Evolutionary conservation across 2,329 filamentous ascomycete species (phyloP), one percentile per base, ranked within the genome.

Genomic region (Calonectria henricotiae): DNA sequence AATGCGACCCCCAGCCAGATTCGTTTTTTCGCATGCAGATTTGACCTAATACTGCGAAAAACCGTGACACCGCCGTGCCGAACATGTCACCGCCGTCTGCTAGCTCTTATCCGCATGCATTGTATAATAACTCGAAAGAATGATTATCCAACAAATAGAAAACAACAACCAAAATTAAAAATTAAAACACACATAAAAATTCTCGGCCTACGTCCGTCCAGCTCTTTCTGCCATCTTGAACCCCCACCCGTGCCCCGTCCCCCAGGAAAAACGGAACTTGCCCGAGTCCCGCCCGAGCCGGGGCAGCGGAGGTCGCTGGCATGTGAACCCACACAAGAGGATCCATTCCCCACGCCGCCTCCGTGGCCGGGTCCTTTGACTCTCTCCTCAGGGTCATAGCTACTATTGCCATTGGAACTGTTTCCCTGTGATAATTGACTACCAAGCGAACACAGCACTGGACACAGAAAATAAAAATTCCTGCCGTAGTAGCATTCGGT

Each of bases 291-390:
- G 65, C 64, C 68, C 67, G 64, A 67, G 62, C 78, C 77, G 78
- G 78, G 54, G 77, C 73, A 80, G 73, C 78, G 79, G 79, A 80
- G 75, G 62, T 74, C 66, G 58, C 61, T 79, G 74, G 74, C 79
- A 80, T 80, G 79, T 80, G 79, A 80, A 73, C 65, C 76, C 68
- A 67, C 65, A 62, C 46, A 46, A 15, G 25, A 44, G n/a, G 37
- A 46, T 9, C 43, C 39, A 27, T 39, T 62, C 68, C 32, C 41
- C 68, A 69, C 68, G 49, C 49, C 37, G 51, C 39, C 55, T 47
- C 62, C 55, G 32, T 62, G 46, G 47, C 41, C 30, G 32, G 51
- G 15, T 60, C 44, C 61, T 43, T 39, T 27, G 44, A 35, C 32
- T 60, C 27, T 30, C 20, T 30, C 11, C 25, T 37, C 32, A 58